phyloP scores from a whole-genome alignment of 2,329 filamentous ascomycete species.

The Cladosporium oxysporum region DNA sequence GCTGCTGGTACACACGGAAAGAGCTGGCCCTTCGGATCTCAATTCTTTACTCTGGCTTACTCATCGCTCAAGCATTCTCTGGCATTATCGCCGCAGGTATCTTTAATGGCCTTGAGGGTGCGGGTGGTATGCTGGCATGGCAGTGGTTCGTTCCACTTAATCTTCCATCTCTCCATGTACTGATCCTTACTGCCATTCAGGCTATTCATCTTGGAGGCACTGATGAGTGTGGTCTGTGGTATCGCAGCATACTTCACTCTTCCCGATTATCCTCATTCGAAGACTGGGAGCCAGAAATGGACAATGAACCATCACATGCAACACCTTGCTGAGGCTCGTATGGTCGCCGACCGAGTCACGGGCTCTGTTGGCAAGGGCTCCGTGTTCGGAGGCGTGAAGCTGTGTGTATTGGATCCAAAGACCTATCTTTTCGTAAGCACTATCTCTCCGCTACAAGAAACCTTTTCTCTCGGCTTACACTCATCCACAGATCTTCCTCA shows the following conservation, averaged over 20 bases:
- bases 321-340: constrained; percentile 42
- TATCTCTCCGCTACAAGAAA: background rate
- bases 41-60: constrained; percentile 41
- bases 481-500: background rate
- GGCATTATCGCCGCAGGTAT: constrained; percentile 28
- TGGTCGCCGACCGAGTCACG: constrained; percentile 18
- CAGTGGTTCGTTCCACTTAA: constrained; percentile 22
- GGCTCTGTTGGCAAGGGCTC: background rate
- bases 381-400: constrained; percentile 21
- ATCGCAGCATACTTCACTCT: constrained; percentile 19
- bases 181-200: background rate
- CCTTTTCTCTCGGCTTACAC: background rate
- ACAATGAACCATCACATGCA: constrained; percentile 8
- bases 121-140: constrained; percentile 38
- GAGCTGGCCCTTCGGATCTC: constrained; percentile 43
- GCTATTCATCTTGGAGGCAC: constrained; percentile 33
- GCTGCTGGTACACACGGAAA: constrained; percentile 44
- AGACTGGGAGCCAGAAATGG: constrained; percentile 12
- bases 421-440: constrained; percentile 24
- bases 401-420: constrained; percentile 27
- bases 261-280: constrained; percentile 21
- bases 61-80: constrained; percentile 36
- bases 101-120: constrained; percentile 33
- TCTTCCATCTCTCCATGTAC: background rate
- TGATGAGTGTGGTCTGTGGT: constrained; percentile 16